Percentiles rank a stretch among this genome's conserved stretches.
phyloP scores from a whole-genome alignment of 306 rosid species.

The Dalbergia cochinchinensis region DNA sequence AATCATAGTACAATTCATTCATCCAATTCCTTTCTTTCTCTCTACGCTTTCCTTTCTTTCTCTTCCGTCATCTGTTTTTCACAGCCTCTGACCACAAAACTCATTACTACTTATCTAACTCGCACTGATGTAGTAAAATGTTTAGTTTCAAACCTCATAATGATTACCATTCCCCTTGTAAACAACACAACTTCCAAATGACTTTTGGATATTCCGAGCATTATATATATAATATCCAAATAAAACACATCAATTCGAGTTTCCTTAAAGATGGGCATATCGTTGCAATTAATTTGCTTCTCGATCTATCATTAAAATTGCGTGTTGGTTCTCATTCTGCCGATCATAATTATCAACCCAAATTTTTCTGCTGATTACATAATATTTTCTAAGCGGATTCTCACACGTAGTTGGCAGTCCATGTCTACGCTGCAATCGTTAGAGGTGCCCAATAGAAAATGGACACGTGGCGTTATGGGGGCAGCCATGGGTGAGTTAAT shows the following conservation, averaged over 20 bases:
- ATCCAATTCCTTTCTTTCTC: no score
- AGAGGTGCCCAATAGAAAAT: no score
- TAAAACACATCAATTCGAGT: neutral
- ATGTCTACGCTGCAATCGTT: no score
- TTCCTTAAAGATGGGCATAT: neutral
- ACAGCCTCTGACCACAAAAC: neutral
- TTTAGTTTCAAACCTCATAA: conserved; percentile 24
- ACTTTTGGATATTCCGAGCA: conserved; percentile 22
- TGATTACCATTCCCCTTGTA: conserved; percentile 32
- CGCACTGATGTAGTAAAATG: neutral
- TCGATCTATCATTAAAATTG: conserved; percentile 1
- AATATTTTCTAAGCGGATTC: neutral
- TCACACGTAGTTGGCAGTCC: no score
- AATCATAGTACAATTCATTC: no score
- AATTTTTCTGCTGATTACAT: neutral
- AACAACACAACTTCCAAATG: conserved; percentile 4
- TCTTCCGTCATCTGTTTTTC: no score
- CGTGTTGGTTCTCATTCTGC: conserved; percentile 5
- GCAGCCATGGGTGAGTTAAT: no score
- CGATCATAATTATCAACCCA: conserved; percentile 11
- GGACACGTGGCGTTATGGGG: no score
- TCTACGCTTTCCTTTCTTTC: no score
- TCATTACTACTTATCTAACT: neutral
- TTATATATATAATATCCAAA: neutral
- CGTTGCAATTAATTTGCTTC: neutral